Evolutionary conservation across 169 alveolate species (phyloP), one percentile per base, ranked within the genome.

Genomic region (Theileria sp.): DNA sequence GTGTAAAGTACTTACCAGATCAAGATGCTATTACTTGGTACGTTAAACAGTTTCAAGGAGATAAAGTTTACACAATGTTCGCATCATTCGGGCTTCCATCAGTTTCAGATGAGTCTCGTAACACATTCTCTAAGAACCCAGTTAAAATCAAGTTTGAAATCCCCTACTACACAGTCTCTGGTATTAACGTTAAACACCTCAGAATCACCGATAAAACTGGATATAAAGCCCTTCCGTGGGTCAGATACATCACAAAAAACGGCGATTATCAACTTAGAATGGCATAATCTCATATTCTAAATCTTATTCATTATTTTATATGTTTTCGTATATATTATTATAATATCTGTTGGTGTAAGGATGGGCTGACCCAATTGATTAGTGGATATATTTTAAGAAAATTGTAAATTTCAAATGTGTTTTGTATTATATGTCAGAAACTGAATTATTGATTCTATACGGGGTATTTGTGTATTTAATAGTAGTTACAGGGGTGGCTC

Each of bases 141-240:
- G 97, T 98, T 62, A 93, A 94, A 64, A 97, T 98, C n/a, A 94
- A 93, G 76, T 98, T 97, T 88, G 99, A 98, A 87, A 98, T 98
- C 60, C 99, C 99, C n/a, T 97, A 97, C 84, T 98, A 97, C 94
- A 98, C 99, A 25, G 99, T 98, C 51, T 95, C 99, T n/a, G 99
- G 99, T 36, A 93, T 98, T 36, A 95, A 98, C 69, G 99, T 98
- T 32, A 93, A 99, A 74, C 98, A 98, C 90, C 96, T 98, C 58
- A 96, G 98, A 85, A 98, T 98, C 71, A 92, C 95, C 50, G 99
- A 98, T 80, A 98, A 96, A 87, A 87, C 97, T 77, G 99, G 99
- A 15, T 98, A 98, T 80, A 96, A 97, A 87, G 99, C 99, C 25
- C 95, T 97, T 25, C 99, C 99, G 9, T 98, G 99, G 99, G 99